A percentile compares a stretch with the other conserved stretches of the same genome.
phyloP scores from a whole-genome alignment of 208 protist genomes.

The Angomonas desouzai region DNA sequence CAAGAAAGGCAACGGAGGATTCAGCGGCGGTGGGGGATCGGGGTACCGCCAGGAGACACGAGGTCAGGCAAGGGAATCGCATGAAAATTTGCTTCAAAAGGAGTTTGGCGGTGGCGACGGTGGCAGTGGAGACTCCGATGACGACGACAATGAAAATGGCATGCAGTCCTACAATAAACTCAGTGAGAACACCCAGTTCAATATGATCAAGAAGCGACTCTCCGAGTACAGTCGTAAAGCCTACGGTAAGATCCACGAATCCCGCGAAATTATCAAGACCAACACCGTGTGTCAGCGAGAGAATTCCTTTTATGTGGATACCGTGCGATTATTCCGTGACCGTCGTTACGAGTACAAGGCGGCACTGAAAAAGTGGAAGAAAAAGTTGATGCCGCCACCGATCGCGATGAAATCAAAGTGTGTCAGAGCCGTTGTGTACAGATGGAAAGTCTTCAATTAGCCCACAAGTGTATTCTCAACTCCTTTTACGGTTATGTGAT shows the following conservation, averaged over 20 bases:
- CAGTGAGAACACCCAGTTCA: constrained; percentile 88
- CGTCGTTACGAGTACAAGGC: constrained; percentile 99
- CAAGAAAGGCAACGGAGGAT: constrained; percentile 14
- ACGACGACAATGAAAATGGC: constrained; percentile 48
- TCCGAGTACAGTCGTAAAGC: constrained; percentile 95
- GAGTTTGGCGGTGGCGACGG: constrained; percentile 19
- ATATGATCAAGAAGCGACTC: constrained; percentile 94
- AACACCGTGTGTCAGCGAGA: constrained; percentile 99
- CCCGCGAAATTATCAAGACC: constrained; percentile 78
- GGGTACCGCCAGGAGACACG: constrained; percentile 74
- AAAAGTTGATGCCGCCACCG: constrained; percentile 84
- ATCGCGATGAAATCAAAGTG: constrained; percentile 81
- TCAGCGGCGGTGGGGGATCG: constrained; percentile 15
- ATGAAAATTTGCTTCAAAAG: constrained; percentile 54
- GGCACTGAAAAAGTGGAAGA: constrained; percentile 95
- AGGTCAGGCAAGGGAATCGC: constrained; percentile 58
- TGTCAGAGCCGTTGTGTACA: constrained; percentile 94
- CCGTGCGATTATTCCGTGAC: constrained; percentile 98
- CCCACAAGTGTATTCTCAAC: constrained; percentile 99
- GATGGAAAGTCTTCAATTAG: constrained; percentile 99
- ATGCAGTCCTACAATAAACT: constrained; percentile 82
- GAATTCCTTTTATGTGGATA: constrained; percentile 99
- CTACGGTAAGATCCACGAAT: constrained; percentile 97
- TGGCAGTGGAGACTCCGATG: constrained; percentile 14
- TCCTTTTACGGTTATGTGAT: constrained; percentile 99